Evolutionary conservation across 805 yeast species (phyloP).

Genomic region (Komagataella pseudopastoris): DNA sequence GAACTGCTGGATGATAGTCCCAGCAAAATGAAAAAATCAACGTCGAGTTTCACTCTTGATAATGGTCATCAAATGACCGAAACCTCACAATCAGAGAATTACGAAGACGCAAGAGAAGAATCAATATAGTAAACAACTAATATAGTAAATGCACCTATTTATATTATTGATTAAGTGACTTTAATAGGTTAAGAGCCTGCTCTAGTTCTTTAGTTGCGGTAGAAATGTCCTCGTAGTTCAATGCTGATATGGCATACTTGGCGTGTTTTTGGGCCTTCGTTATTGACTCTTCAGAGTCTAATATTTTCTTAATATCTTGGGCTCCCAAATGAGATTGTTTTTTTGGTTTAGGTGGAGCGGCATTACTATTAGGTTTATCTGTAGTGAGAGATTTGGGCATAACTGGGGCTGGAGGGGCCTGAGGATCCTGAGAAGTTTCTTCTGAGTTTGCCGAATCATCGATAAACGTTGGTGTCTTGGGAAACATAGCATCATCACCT

Average conservation of each 20-base stretch:
- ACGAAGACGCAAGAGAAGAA: neutral
- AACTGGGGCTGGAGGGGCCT: neutral
- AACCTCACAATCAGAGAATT: neutral
- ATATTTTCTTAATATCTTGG: conserved; percentile 28
- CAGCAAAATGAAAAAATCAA: neutral
- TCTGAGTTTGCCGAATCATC: conserved; percentile 3
- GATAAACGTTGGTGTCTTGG: neutral
- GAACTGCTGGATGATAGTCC: neutral
- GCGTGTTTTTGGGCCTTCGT: conserved; percentile 54
- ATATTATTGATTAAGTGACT: neutral
- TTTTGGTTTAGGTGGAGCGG: conserved; percentile 1
- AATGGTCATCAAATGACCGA: neutral
- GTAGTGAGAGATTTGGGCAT: conserved; percentile 1
- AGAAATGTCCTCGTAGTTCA: conserved; percentile 59
- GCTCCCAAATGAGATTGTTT: conserved; percentile 12
- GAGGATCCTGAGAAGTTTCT: neutral
- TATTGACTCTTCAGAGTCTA: conserved; percentile 42
- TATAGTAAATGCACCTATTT: neutral
- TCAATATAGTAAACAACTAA: neutral
- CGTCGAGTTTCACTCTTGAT: neutral
- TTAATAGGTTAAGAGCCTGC: conserved; percentile 35
- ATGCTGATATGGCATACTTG: conserved; percentile 65
- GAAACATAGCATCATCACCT: neutral
- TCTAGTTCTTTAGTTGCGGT: conserved; percentile 55
- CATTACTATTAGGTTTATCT: conserved; percentile 1